A percentile compares a stretch with the other conserved stretches of the same genome.
Conservation (phyloP, 1,284 basidiomycete species). For the Neotropicomus parvogracilis region DNA sequence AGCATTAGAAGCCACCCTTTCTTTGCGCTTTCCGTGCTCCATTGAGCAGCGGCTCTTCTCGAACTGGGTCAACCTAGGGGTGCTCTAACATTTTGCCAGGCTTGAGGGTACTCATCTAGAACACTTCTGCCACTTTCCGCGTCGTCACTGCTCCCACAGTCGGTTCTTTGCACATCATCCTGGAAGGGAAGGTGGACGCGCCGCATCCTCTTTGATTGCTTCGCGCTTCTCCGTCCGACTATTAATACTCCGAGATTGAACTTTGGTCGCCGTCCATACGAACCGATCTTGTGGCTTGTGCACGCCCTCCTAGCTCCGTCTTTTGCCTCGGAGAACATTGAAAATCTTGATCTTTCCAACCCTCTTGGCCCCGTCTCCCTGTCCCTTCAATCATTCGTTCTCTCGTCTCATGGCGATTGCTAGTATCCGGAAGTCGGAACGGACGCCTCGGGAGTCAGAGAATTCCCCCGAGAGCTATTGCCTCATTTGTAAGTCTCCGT, state of each 20-base stretch:
- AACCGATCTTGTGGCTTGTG: not conserved
- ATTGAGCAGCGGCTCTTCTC: no score
- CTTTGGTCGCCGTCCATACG: not conserved
- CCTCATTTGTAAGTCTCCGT: not conserved
- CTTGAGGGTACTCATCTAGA: not conserved
- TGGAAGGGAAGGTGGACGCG: not conserved
- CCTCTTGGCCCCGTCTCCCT: not conserved
- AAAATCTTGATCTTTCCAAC: not conserved
- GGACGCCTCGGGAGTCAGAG: not conserved
- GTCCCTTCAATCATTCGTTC: not conserved
- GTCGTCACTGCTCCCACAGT: not conserved
- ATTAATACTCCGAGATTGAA: not conserved
- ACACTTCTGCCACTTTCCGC: not conserved
- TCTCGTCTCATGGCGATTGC: not conserved
- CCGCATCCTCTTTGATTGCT: not conserved
- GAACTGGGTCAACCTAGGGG: no score
- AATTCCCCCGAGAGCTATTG: not conserved
- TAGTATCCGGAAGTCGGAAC: not conserved
- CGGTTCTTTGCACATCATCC: not conserved
- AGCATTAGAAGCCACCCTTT: no score
- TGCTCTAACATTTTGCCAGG: not conserved
- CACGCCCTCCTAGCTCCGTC: not conserved
- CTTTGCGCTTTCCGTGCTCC: no score
- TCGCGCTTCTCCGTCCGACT: not conserved
- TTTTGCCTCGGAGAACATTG: not conserved